A percentile compares a stretch with the other conserved stretches of the same genome.
These are phyloP conservation scores for Chrysoporthe cubensis DNA, from an alignment of 2,329 filamentous ascomycete species.

Conservation along the genomic window DNA sequence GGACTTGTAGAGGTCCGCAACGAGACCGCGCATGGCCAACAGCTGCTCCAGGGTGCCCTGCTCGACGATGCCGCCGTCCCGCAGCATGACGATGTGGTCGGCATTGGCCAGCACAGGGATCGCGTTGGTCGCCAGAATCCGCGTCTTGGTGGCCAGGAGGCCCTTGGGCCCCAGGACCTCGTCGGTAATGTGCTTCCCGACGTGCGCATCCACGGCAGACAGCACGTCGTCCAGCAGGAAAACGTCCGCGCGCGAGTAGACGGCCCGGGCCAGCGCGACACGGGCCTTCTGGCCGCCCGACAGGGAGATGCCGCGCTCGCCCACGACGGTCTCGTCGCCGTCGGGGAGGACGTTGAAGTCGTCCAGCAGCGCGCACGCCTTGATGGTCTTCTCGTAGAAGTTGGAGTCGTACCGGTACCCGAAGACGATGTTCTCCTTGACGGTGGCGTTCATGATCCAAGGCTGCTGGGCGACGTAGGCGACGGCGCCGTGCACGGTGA, in stretches of 20 bases:
- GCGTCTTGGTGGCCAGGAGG: conserved; percentile 81
- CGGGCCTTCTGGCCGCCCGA: conserved; percentile 97
- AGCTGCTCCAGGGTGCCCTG: conserved; percentile 89
- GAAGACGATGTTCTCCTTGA: conserved; percentile 96
- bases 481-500: conserved; percentile 78
- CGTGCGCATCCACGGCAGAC: conserved; percentile 97
- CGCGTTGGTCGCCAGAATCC: conserved; percentile 92
- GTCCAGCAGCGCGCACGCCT: conserved; percentile 86
- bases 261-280: conserved; percentile 86
- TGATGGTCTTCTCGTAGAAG: conserved; percentile 92
- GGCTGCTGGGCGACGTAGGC: conserved; percentile 92
- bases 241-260: conserved; percentile 95
- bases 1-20: conserved; percentile 81
- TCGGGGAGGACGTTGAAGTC: conserved; percentile 93
- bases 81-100: conserved; percentile 83
- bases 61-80: conserved; percentile 82
- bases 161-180: conserved; percentile 88
- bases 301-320: conserved; percentile 93
- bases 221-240: conserved; percentile 94
- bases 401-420: conserved; percentile 90
- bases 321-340: conserved; percentile 94
- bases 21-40: conserved; percentile 90
- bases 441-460: conserved; percentile 98
- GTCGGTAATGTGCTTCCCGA: conserved; percentile 92
- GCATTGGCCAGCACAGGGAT: conserved; percentile 89